These are phyloP conservation scores for Colletotrichum endophyticum DNA, from an alignment of 2,329 filamentous ascomycete genomes.

Conservation along the genomic window DNA sequence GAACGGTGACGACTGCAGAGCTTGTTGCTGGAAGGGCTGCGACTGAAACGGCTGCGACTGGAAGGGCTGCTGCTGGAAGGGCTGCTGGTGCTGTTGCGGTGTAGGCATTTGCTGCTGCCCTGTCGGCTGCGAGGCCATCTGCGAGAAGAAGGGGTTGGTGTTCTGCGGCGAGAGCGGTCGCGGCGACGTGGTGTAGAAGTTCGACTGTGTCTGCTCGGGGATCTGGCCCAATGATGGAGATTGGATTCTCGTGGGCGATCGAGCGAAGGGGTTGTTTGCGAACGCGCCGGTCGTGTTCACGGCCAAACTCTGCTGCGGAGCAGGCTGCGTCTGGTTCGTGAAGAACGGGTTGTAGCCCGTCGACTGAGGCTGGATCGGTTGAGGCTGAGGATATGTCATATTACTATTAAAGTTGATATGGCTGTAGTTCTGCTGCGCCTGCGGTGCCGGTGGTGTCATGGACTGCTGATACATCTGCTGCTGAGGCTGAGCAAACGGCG, in stretches of 20 bases:
- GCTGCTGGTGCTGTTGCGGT: slow-evolving; percentile 23
- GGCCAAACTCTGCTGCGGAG: slow-evolving; percentile 39
- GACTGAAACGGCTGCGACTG: slow-evolving; percentile 29
- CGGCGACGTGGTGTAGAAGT: slow-evolving; percentile 37
- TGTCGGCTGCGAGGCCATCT: not conserved
- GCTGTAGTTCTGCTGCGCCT: slow-evolving; percentile 44
- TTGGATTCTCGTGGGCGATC: slow-evolving; percentile 55
- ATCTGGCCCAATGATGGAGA: slow-evolving; percentile 57
- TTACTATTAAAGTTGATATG: slow-evolving; percentile 44
- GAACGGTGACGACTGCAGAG: slow-evolving; percentile 28
- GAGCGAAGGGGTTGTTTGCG: slow-evolving; percentile 53
- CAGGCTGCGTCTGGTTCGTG: slow-evolving; percentile 34
- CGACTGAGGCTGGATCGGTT: slow-evolving; percentile 38
- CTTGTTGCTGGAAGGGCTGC: slow-evolving; percentile 28
- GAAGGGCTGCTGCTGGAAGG: slow-evolving; percentile 25
- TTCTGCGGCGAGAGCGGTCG: slow-evolving; percentile 26
- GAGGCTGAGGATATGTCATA: slow-evolving; percentile 46
- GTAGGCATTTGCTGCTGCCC: slow-evolving; percentile 23
- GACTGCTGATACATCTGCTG: slow-evolving; percentile 47
- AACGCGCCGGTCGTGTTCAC: slow-evolving; percentile 43
- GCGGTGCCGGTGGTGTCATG: slow-evolving; percentile 46
- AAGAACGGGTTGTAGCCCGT: slow-evolving; percentile 61
- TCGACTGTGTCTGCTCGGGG: slow-evolving; percentile 54
- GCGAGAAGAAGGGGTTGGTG: slow-evolving; percentile 36
- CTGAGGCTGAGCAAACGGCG: slow-evolving; percentile 33